These are phyloP conservation scores for Xylaria sp. DNA, from an alignment of 2,329 filamentous ascomycete genomes.

Conservation along the genomic window DNA sequence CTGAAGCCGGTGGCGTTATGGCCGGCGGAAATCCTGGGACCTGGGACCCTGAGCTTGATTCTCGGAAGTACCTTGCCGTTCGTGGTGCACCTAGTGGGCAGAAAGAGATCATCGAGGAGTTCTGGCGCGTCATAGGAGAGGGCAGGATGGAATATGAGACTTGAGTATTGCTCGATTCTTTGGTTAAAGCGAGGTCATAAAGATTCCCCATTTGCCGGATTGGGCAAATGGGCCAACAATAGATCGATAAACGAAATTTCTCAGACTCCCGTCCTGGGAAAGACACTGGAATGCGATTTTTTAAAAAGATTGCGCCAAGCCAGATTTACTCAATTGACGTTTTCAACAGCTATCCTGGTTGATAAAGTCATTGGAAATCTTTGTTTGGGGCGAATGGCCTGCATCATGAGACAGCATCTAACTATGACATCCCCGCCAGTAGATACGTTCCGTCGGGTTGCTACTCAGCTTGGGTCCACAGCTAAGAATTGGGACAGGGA, in stretches of 20 bases:
- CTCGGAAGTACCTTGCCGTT: slow-evolving; percentile 66
- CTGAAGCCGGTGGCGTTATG: slow-evolving; percentile 76
- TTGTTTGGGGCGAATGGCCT: background rate
- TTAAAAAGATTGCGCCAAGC: slow-evolving; percentile 10
- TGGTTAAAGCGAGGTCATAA: slow-evolving; percentile 17
- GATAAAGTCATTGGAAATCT: slow-evolving; percentile 5
- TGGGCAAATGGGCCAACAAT: slow-evolving; percentile 17
- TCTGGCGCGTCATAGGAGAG: slow-evolving; percentile 66
- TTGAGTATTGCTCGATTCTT: slow-evolving; percentile 11
- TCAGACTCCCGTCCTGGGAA: slow-evolving; percentile 1
- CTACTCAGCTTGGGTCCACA: slow-evolving; percentile 36
- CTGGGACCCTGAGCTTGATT: slow-evolving; percentile 68
- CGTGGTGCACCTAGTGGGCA: slow-evolving; percentile 65
- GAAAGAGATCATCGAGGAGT: slow-evolving; percentile 66
- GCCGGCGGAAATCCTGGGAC: slow-evolving; percentile 74
- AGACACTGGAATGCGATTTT: slow-evolving; percentile 34
- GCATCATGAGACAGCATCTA: slow-evolving; percentile 6
- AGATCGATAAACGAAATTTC: slow-evolving; percentile 28
- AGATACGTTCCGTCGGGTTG: slow-evolving; percentile 20
- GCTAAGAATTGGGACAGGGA: slow-evolving; percentile 39
- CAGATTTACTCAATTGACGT: slow-evolving; percentile 18
- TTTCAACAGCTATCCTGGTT: slow-evolving; percentile 20
- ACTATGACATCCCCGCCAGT: slow-evolving; percentile 26
- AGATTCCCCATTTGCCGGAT: slow-evolving; percentile 18
- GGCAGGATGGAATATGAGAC: slow-evolving; percentile 55